phyloP scores from a whole-genome alignment of 768 basidiomycete species.

The Hericium rajendrae region DNA sequence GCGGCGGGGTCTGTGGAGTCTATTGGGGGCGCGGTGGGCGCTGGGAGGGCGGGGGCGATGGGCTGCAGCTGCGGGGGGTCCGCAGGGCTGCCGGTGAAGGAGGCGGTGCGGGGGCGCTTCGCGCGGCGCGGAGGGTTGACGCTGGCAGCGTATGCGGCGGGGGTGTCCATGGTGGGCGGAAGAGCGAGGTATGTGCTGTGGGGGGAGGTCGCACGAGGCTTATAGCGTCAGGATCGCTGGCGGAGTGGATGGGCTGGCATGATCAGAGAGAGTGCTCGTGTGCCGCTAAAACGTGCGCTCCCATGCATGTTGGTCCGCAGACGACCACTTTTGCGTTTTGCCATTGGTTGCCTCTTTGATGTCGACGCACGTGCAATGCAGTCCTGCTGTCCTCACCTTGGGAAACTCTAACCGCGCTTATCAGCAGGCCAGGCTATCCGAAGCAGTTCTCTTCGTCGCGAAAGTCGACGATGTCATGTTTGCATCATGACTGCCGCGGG shows the following conservation, averaged over 20 bases:
- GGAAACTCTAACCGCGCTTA: neutral
- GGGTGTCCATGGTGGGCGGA: conserved; percentile 2
- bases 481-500: neutral
- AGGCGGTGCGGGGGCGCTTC: conserved; percentile 28
- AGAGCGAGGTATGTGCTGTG: neutral
- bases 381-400: neutral
- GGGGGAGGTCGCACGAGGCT: neutral
- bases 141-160: conserved; percentile 23
- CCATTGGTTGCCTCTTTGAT: conserved; percentile 3
- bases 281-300: conserved; percentile 9
- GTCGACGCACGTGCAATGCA: conserved; percentile 1
- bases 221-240: neutral
- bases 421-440: neutral
- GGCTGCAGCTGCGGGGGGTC: conserved; percentile 11
- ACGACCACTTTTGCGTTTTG: conserved; percentile 7
- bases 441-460: neutral
- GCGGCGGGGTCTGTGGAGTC: conserved; percentile 20
- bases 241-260: neutral
- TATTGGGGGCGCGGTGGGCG: conserved; percentile 4
- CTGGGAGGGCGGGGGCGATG: conserved; percentile 12
- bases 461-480: neutral
- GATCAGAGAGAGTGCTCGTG: conserved; percentile 10
- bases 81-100: neutral
- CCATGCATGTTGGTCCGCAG: conserved; percentile 1
- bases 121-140: conserved; percentile 38